Evolutionary conservation across 2,329 filamentous ascomycete genomes (phyloP).

Genomic region (Aspergillus brunneoviolaceus): DNA sequence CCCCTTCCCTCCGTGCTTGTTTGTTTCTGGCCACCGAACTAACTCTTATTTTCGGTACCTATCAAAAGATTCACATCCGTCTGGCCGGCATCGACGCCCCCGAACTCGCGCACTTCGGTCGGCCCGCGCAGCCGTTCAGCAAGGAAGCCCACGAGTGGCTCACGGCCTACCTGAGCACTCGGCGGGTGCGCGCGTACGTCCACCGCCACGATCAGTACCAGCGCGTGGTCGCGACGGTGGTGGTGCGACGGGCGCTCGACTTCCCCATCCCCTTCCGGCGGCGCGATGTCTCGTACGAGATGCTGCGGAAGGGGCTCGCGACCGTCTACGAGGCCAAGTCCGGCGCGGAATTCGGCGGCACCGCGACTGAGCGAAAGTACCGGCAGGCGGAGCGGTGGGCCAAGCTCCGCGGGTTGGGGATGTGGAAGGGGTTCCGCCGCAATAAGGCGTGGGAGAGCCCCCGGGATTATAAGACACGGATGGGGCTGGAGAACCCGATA

Average conservation of each 20-base stretch:
- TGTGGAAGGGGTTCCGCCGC: conserved; percentile 67
- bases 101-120: conserved; percentile 88
- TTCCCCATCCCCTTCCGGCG: conserved; percentile 52
- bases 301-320: conserved; percentile 81
- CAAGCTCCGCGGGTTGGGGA: conserved; percentile 63
- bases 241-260: conserved; percentile 58
- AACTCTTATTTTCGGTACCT: no score
- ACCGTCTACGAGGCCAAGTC: conserved; percentile 92
- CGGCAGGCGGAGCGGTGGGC: conserved; percentile 54
- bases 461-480: conserved; percentile 75
- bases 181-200: conserved; percentile 76
- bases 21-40: no score
- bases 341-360: conserved; percentile 82
- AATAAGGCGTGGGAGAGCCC: conserved; percentile 71
- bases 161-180: conserved; percentile 66
- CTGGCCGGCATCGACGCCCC: conserved; percentile 92
- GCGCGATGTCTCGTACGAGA: conserved; percentile 81
- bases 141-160: conserved; percentile 81
- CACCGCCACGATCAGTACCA: conserved; percentile 90
- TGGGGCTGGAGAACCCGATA: conserved; percentile 39
- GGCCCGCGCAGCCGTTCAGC: conserved; percentile 78
- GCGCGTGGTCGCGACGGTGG: conserved; percentile 82
- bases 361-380: conserved; percentile 53
- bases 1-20: no score
- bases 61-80: conserved; percentile 70